Base-by-base conservation (phyloP, 306 rosid species). In the Citrullus mucosospermus region DNA sequence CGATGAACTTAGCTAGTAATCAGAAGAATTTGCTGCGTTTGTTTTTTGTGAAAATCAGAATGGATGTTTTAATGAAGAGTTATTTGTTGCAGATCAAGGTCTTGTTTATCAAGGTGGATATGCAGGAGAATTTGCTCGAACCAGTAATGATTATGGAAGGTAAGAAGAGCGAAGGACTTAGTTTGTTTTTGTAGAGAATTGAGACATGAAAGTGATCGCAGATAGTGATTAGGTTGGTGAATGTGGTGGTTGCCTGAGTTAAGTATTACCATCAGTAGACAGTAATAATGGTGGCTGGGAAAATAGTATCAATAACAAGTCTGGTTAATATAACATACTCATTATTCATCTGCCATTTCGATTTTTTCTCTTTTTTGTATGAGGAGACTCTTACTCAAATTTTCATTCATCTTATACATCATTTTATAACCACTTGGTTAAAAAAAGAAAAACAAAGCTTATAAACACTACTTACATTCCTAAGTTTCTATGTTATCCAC, bases 61-160 rank as follows among this genome's bases (percentile, higher is more conserved):
- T 66, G 50, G 72, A 36, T 38, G 46, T 38, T 14, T 71, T 28
- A 48, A 13, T 46, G 76, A 71, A n/a, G 12, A 20, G 34, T 44
- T 43, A 22, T 44, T n/a, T 69, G 14, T 81, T 84, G 86, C 91
- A 95, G 97, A 80, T 82, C 93, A 89, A 87, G 90, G 86, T 80
- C 58, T 82, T 80, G 86, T 78, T 74, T 87, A 85, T 84, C 92
- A 91, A 85, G 97, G 83, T 53, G 93, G 81, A 80, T 87, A 88
- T 82, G 97, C 88, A 80, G 93, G 85, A 84, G 85, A 81, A 18
- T 79, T 78, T 70, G 87, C 84, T 72, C 89, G 80, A 85, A 54
- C 88, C 57, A 69, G 79, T 41, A 80, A 83, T 22, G 88, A 85
- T 63, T 63, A 79, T 56, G 89, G 46, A 80, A 92, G 97, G 97